Percentiles rank a stretch among this genome's conserved stretches.
phyloP scores from a whole-genome alignment of 352 stramenopile species.

The Chrysophaeum taylorii region DNA sequence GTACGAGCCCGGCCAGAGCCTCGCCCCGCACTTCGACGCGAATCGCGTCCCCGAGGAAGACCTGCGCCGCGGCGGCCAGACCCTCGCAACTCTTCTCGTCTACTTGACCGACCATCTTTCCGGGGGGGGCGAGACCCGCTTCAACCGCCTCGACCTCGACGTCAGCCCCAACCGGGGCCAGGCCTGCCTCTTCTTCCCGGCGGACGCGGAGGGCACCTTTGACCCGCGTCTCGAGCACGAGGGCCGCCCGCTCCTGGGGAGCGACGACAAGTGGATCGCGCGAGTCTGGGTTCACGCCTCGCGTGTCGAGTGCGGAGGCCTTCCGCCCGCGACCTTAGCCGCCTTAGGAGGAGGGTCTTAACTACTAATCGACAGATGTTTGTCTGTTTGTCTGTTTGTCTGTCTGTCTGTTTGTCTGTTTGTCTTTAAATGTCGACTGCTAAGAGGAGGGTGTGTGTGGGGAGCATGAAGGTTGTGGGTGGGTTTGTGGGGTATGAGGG shows the following conservation, averaged over 20 bases:
- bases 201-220: constrained; percentile 40
- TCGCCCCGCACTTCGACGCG: constrained; percentile 54
- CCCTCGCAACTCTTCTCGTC: constrained; percentile 46
- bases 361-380: no score
- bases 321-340: no score
- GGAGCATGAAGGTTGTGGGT: no score
- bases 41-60: constrained; percentile 44
- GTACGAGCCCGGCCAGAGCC: constrained; percentile 45
- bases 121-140: constrained; percentile 41
- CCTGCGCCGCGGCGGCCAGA: constrained; percentile 49
- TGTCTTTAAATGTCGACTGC: no score
- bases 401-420: no score
- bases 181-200: constrained; percentile 56
- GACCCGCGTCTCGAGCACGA: constrained; percentile 54
- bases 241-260: constrained; percentile 37
- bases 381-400: no score
- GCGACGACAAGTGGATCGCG: constrained; percentile 54
- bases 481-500: no score
- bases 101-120: constrained; percentile 58
- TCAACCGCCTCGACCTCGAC: constrained; percentile 34
- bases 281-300: constrained; percentile 39
- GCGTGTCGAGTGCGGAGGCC: no score
- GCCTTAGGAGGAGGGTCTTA: no score
- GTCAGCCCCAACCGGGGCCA: constrained; percentile 44
- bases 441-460: no score